Base-by-base conservation (phyloP, 306 rosid species). In the Vigna trinervia region DNA sequence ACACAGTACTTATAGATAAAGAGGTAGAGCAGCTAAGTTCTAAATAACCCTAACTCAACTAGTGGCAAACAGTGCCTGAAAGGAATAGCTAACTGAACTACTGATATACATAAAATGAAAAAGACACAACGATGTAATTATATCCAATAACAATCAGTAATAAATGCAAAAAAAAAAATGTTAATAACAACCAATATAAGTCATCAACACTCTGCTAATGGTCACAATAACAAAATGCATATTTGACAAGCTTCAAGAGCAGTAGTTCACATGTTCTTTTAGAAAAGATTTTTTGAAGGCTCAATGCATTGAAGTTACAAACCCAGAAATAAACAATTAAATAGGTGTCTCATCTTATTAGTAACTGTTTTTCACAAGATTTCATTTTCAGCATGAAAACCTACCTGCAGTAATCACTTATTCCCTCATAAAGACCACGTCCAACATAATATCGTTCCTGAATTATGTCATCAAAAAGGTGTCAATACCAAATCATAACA, bases 371-470 rank as follows among this genome's bases (percentile, higher is more conserved):
- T 61, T 61, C 58, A 26, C 48, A 59, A 78, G 19, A 46, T 57
- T 22, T 38, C 62, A 50, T 63, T 63, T 62, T 77, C 80, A 1
- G 50, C 46, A 69, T 34, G 66, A 19, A 71, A 54, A 76, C 92
- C 73, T 12, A 95, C 98, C 98, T 89, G 90, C 90, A 87, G 83
- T 95, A 92, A 81, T 92, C 98, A 78, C 92, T 80, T 84, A 87
- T 88, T 76, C 82, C 84, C 84, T 95, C 98, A 80, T 83, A 90
- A 76, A 95, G 97, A 58, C 98, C 98, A 72, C 98, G 97, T 23
- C 98, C 98, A 64, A 95, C 98, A 73, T 51, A 95, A 79, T 95
- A 95, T 7, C 98, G 87, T 81, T 95, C 98, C 98, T 95, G 88
- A 78, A 84, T 73, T 51, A 82, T 69, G 71, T 47, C 81, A 77